Percentiles rank a stretch among this genome's conserved stretches.
These are phyloP conservation scores for Cladorrhinum sp. DNA, from an alignment of 2,329 filamentous ascomycete species.

Conservation along the genomic window DNA sequence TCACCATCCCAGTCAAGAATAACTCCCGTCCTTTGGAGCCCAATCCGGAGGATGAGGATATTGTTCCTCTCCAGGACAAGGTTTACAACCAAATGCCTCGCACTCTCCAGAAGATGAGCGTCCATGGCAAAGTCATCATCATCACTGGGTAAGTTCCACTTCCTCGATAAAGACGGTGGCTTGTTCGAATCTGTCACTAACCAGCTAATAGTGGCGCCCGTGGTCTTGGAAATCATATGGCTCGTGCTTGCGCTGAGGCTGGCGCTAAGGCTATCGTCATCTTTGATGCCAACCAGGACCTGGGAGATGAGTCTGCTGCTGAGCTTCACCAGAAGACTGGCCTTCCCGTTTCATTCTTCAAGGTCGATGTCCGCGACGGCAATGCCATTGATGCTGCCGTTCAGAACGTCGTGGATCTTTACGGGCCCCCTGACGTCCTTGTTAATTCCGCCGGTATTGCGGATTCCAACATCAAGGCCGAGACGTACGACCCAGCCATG, in stretches of 20 bases:
- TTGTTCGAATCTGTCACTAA: slow-evolving; percentile 27
- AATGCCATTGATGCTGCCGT: slow-evolving; percentile 68
- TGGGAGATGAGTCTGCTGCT: slow-evolving; percentile 66
- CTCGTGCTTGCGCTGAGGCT: slow-evolving; percentile 71
- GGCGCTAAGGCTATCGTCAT: slow-evolving; percentile 71
- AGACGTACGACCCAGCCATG: slow-evolving; percentile 72
- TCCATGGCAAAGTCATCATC: slow-evolving; percentile 68
- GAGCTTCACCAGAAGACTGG: slow-evolving; percentile 71
- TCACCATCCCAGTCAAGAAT: slow-evolving; percentile 52
- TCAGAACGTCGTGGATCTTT: slow-evolving; percentile 61
- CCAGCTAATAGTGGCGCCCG: slow-evolving; percentile 59
- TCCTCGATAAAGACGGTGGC: neutral
- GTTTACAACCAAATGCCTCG: slow-evolving; percentile 57
- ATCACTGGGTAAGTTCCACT: slow-evolving; percentile 60
- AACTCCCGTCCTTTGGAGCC: slow-evolving; percentile 43
- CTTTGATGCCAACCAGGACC: slow-evolving; percentile 73
- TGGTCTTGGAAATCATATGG: slow-evolving; percentile 77
- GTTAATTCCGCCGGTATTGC: slow-evolving; percentile 79
- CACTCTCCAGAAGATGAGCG: slow-evolving; percentile 66
- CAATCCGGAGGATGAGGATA: slow-evolving; percentile 41
- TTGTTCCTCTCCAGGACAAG: slow-evolving; percentile 51
- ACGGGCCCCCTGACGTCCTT: slow-evolving; percentile 70
- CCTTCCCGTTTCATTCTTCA: slow-evolving; percentile 72
- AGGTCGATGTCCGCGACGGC: slow-evolving; percentile 73
- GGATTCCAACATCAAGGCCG: slow-evolving; percentile 80